Evolutionary conservation across 2,329 filamentous ascomycete genomes (phyloP).

Genomic region (Zymoseptoria ardabiliae): DNA sequence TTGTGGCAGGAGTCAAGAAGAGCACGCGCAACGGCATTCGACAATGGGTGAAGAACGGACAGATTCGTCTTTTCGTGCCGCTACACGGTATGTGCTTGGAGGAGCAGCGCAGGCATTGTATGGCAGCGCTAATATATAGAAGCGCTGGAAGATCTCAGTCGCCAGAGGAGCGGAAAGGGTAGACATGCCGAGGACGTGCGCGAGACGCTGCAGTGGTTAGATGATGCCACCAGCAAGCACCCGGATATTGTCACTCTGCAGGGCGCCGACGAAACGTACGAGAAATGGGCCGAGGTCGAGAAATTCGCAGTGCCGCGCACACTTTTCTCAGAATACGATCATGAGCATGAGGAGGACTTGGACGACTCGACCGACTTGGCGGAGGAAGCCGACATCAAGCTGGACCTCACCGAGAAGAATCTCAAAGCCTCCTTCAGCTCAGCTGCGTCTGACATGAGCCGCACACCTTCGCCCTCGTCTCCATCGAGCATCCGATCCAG

Average conservation of each 20-base stretch:
- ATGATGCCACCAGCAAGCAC: constrained; percentile 41
- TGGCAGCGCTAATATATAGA: constrained; percentile 8
- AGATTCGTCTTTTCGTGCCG: constrained; percentile 45
- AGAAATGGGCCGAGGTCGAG: constrained; percentile 45
- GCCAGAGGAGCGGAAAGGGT: constrained; percentile 36
- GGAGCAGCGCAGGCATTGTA: background rate
- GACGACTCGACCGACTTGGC: constrained; percentile 26
- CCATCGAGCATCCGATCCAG: constrained; percentile 32
- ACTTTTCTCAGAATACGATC: constrained; percentile 43
- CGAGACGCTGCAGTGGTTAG: constrained; percentile 45
- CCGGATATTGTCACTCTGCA: constrained; percentile 40
- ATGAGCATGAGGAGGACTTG: constrained; percentile 32
- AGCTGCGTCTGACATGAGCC: constrained; percentile 33
- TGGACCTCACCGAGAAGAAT: constrained; percentile 24
- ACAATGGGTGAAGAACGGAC: constrained; percentile 44
- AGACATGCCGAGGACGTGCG: constrained; percentile 39
- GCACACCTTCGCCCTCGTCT: constrained; percentile 36
- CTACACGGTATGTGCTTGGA: constrained; percentile 39
- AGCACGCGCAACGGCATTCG: constrained; percentile 46
- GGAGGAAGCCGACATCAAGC: constrained; percentile 31
- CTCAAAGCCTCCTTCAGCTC: constrained; percentile 39
- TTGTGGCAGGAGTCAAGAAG: constrained; percentile 45
- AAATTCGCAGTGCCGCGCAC: constrained; percentile 42
- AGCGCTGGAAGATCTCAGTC: constrained; percentile 42
- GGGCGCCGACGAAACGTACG: constrained; percentile 41